phyloP scores from a whole-genome alignment of 768 basidiomycete species.

The Suillus sp. region DNA sequence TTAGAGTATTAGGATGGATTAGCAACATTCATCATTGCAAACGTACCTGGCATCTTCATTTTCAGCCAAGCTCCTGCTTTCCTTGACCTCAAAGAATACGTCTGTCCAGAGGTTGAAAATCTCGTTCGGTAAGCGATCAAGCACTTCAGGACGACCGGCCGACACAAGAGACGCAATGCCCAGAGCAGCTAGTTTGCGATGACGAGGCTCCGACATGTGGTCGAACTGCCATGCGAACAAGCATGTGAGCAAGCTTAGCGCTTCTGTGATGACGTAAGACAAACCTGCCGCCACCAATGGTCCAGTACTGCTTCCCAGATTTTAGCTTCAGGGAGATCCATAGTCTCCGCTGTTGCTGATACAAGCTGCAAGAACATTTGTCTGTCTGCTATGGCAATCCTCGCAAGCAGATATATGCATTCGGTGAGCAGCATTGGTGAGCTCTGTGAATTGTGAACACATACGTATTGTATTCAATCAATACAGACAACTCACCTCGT shows the following conservation, averaged over 20 bases:
- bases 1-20: slow-evolving; percentile 5
- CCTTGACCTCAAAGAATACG: slow-evolving; percentile 84
- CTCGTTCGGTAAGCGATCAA: slow-evolving; percentile 70
- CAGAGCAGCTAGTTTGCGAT: slow-evolving; percentile 84
- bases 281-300: slow-evolving; percentile 82
- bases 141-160: slow-evolving; percentile 71
- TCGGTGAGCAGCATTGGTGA: slow-evolving; percentile 54
- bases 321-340: slow-evolving; percentile 50
- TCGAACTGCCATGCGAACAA: slow-evolving; percentile 63
- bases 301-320: slow-evolving; percentile 71
- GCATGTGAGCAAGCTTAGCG: slow-evolving; percentile 2
- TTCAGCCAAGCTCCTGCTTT: slow-evolving; percentile 48
- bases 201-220: slow-evolving; percentile 83
- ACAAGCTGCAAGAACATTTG: slow-evolving; percentile 73
- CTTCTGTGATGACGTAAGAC: slow-evolving; percentile 22
- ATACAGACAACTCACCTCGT: slow-evolving; percentile 52
- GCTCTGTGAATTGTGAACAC: slow-evolving; percentile 27
- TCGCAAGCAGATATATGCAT: slow-evolving; percentile 71
- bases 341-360: slow-evolving; percentile 54
- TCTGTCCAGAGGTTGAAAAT: slow-evolving; percentile 88
- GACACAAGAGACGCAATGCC: slow-evolving; percentile 77
- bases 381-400: slow-evolving; percentile 68
- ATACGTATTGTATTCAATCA: slow-evolving; percentile 1
- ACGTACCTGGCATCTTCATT: slow-evolving; percentile 41
- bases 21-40: background rate